phyloP scores from a whole-genome alignment of 345 rosid species.

The Eucalyptus viminalis region DNA sequence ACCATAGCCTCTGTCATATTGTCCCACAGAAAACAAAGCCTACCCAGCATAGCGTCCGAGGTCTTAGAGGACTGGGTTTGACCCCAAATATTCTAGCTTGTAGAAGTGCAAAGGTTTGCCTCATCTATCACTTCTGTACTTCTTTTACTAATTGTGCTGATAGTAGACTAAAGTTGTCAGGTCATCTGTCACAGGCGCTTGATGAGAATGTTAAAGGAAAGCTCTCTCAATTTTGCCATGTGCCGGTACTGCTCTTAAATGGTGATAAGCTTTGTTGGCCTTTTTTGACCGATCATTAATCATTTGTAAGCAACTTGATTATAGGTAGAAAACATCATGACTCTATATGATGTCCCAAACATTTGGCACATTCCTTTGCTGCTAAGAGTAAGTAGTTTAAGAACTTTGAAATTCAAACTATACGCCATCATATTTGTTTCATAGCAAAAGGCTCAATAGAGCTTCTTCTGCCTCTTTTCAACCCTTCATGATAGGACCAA shows the following conservation, averaged over 20 bases:
- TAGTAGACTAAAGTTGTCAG: neutral
- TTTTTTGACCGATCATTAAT: neutral
- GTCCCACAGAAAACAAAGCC: conserved; percentile 85
- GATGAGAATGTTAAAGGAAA: conserved; percentile 73
- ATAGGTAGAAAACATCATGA: conserved; percentile 66
- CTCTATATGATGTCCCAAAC: conserved; percentile 88
- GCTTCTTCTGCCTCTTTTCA: neutral
- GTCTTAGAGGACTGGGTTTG: conserved; percentile 80
- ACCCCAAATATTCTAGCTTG: conserved; percentile 83
- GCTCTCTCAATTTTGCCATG: conserved; percentile 89
- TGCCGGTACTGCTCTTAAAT: conserved; percentile 30
- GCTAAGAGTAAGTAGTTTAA: conserved; percentile 43
- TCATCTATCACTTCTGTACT: neutral
- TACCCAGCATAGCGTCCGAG: conserved; percentile 88
- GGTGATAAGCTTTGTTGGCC: neutral
- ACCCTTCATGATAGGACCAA: conserved; percentile 53
- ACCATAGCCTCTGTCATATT: neutral
- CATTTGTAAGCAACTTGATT: neutral
- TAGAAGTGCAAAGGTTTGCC: conserved; percentile 65
- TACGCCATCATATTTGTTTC: neutral
- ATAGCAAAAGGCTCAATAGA: neutral
- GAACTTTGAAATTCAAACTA: neutral
- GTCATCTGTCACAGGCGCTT: conserved; percentile 48
- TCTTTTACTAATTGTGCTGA: neutral
- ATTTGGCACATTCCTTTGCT: conserved; percentile 96